Base-by-base conservation (phyloP, 2,329 filamentous ascomycete genomes). In the Aureobasidium sp. region DNA sequence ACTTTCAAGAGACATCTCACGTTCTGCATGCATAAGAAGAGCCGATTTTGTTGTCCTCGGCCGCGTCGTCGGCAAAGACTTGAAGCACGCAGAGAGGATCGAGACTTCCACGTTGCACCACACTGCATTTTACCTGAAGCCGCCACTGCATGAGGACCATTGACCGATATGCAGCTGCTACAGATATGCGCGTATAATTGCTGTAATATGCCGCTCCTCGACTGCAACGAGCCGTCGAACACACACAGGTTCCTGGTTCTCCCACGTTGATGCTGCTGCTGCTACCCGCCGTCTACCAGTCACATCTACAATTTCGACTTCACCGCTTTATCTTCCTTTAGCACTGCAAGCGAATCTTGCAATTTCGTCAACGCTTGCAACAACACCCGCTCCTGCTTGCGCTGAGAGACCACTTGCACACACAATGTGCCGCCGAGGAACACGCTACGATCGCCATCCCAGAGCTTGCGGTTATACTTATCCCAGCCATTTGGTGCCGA, bases 391-490 rank as follows among this genome's bases (percentile, higher is more conserved):
- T 86, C 84, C 66, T 80, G 77, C 67, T 82, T 69, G 59, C 76
- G 82, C 8, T 82, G 82, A 6, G 79, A 80, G 0, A 86, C 75
- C 0, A 85, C 80, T 70, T 86, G 84, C 31, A 86, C 74, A 66
- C 80, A 81, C 8, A 86, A 70, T 20, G 79, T 77, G 3, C 80
- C 83, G 3, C 76, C 77, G 7, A 86, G 67, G 65, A 85, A 86
- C 0, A 82, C 75, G 0, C 73, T 74, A 22, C 82, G 75, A 68
- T 85, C 80, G 27, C 80, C 75, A 4, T 78, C 77, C 76, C 85
- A 88, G 15, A 87, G 70, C 66, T 79, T 77, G 31, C 82, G 74
- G 68, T 87, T 87, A 17, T 74, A 76, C 70, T 82, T 81, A 69
- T 88, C 85, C 84, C 84, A 87, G 53, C 76, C 81, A 9, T 80